Conservation (phyloP, 441 rosid genomes). For the Mallotus repandus region DNA sequence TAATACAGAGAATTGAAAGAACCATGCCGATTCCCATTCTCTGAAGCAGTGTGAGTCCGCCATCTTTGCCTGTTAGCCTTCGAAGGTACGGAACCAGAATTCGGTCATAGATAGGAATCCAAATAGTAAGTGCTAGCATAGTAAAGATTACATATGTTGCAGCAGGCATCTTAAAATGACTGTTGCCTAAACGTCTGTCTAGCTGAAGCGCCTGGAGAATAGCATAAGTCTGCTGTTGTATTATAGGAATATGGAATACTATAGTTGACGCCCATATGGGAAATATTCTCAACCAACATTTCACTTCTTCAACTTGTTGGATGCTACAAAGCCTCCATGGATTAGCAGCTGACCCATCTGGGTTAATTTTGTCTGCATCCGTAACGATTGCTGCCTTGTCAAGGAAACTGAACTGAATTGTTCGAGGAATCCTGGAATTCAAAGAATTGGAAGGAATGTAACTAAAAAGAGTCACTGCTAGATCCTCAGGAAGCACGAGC, state of each 20-base stretch:
- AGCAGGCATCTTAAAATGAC: conserved; percentile 31
- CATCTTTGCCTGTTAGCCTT: conserved; percentile 35
- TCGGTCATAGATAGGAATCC: conserved; percentile 48
- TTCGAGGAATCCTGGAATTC: conserved; percentile 39
- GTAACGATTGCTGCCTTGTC: conserved; percentile 26
- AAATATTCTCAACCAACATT: conserved; percentile 16
- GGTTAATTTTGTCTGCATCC: neutral
- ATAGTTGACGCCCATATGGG: conserved; percentile 25
- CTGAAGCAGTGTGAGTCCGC: conserved; percentile 28
- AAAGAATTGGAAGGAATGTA: conserved; percentile 19
- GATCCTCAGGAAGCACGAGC: conserved; percentile 23
- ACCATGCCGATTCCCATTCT: conserved; percentile 42
- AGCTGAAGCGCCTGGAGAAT: conserved; percentile 42
- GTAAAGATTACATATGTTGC: conserved; percentile 42
- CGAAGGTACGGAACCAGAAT: conserved; percentile 37
- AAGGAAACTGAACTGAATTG: conserved; percentile 35
- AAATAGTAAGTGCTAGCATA: conserved; percentile 44
- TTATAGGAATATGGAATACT: conserved; percentile 6
- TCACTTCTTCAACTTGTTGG: conserved; percentile 30
- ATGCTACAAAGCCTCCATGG: conserved; percentile 25
- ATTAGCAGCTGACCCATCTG: conserved; percentile 20
- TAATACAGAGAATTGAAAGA: conserved; percentile 28
- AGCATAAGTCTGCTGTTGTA: conserved; percentile 27
- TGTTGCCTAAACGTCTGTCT: conserved; percentile 29
- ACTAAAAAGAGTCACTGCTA: conserved; percentile 27